These are phyloP conservation scores for Heliamphora ciliata DNA, from an alignment of 179 eudicot species.

Conservation along the genomic window DNA sequence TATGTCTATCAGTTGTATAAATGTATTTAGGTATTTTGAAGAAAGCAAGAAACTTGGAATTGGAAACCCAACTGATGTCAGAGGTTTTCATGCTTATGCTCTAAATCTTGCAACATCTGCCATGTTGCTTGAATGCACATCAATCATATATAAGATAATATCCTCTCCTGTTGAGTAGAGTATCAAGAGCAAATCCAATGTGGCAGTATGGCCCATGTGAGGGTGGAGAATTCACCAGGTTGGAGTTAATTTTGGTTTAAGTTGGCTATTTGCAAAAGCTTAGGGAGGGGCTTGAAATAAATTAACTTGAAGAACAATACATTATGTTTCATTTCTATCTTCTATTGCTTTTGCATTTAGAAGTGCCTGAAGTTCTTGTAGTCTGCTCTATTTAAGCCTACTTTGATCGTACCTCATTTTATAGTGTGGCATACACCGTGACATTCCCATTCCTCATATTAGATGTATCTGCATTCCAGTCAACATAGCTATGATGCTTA, in stretches of 20 bases:
- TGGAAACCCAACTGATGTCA: conserved; percentile 7
- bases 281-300: no score
- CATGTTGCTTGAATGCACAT: neutral
- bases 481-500: no score
- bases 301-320: no score
- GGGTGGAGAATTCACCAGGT: neutral
- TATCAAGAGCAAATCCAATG: neutral
- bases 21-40: neutral
- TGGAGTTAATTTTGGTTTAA: neutral
- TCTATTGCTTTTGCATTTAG: no score
- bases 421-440: no score
- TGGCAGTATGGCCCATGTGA: neutral
- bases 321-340: no score
- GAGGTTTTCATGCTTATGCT: neutral
- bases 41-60: neutral
- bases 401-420: no score
- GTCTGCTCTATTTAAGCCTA: no score
- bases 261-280: neutral
- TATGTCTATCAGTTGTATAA: neutral
- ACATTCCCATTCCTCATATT: no score
- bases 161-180: neutral
- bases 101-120: neutral
- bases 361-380: no score
- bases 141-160: neutral
- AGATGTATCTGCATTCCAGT: no score